Percentiles rank a stretch among this genome's conserved stretches.
These are phyloP conservation scores for Exophiala alcalophila DNA, from an alignment of 2,329 filamentous ascomycete genomes.

Conservation along the genomic window DNA sequence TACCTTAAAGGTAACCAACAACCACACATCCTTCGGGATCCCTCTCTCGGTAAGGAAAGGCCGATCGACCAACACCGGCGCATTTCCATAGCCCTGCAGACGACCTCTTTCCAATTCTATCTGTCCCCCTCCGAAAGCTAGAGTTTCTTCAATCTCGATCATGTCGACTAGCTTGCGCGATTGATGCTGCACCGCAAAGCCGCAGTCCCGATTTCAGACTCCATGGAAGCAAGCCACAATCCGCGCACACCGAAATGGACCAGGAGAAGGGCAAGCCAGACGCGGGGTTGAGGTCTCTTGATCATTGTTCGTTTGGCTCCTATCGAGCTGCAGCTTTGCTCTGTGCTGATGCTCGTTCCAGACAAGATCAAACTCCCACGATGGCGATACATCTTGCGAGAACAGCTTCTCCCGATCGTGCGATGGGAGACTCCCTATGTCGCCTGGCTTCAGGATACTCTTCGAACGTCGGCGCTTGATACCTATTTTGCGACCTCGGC, in stretches of 20 bases:
- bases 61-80: background rate
- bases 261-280: conserved; percentile 42
- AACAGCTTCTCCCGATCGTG: conserved; percentile 77
- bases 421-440: conserved; percentile 95
- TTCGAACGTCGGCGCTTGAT: conserved; percentile 82
- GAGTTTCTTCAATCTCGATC: background rate
- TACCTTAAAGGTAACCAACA: too few relatives aligned
- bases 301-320: conserved; percentile 65
- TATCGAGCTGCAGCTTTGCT: background rate
- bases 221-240: conserved; percentile 15
- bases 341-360: conserved; percentile 40
- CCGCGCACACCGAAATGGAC: conserved; percentile 34
- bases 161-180: background rate
- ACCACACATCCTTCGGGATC: background rate
- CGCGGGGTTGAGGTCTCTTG: conserved; percentile 74
- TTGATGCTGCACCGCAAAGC: conserved; percentile 4
- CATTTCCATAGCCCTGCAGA: background rate
- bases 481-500: conserved; percentile 96
- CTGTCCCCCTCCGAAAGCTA: background rate
- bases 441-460: conserved; percentile 74
- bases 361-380: conserved; percentile 77
- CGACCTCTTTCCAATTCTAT: background rate
- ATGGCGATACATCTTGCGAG: conserved; percentile 86
- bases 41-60: too few relatives aligned
- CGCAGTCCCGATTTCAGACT: background rate